Evolutionary conservation across 2,329 filamentous ascomycete species (phyloP).

Genomic region (Dactylellina drechsleri): DNA sequence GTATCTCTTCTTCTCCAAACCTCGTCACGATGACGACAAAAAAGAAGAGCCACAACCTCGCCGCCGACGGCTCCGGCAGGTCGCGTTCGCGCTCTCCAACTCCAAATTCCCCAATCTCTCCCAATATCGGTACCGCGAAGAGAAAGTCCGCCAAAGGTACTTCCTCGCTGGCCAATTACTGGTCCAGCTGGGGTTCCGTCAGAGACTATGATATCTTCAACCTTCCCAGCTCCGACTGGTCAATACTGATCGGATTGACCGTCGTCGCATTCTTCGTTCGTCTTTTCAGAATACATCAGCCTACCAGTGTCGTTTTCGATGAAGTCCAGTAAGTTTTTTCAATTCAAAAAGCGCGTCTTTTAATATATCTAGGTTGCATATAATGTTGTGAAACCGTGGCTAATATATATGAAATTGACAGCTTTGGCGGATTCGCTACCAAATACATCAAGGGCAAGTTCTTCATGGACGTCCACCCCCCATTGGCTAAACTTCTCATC

Average conservation of each 20-base stretch:
- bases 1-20: not conserved
- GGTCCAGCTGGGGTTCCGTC: conserved; percentile 65
- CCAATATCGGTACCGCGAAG: conserved; percentile 16
- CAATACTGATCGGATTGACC: conserved; percentile 77
- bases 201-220: conserved; percentile 91
- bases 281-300: conserved; percentile 94
- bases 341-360: conserved; percentile 7
- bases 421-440: conserved; percentile 95
- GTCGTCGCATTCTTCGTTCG: conserved; percentile 80
- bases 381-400: not conserved
- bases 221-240: conserved; percentile 84
- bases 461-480: conserved; percentile 99
- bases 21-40: conserved; percentile 56
- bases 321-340: conserved; percentile 86
- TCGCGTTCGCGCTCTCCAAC: conserved; percentile 49
- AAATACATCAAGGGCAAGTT: conserved; percentile 99
- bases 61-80: conserved; percentile 67
- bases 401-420: conserved; percentile 61
- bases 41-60: conserved; percentile 61
- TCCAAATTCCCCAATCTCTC: conserved; percentile 25
- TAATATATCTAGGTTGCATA: conserved; percentile 37
- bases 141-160: conserved; percentile 29
- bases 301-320: conserved; percentile 95
- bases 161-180: conserved; percentile 32
- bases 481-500: conserved; percentile 94